A percentile compares a stretch with the other conserved stretches of the same genome.
phyloP scores from a whole-genome alignment of 1,284 basidiomycete species.

The Taiwanofungus camphoratus region DNA sequence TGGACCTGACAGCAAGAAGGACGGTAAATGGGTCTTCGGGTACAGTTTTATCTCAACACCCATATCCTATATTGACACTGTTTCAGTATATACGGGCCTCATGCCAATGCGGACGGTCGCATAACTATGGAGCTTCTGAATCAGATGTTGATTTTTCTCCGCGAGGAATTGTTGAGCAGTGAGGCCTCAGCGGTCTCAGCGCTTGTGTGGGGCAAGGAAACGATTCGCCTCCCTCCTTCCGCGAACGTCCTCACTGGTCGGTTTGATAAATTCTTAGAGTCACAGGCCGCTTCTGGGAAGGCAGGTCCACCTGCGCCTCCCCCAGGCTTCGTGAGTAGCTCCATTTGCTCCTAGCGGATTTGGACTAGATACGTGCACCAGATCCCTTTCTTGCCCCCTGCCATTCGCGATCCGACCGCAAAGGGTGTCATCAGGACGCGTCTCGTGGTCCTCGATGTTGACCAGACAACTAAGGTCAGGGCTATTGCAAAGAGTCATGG shows the following conservation, averaged over 20 bases:
- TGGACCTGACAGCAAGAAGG: neutral
- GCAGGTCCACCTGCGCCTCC: neutral
- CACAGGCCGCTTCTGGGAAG: too few relatives aligned
- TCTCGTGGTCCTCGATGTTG: neutral
- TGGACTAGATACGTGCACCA: neutral
- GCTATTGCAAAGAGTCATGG: neutral
- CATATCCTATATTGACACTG: neutral
- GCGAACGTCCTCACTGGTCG: neutral
- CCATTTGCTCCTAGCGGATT: neutral
- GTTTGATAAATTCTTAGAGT: neutral
- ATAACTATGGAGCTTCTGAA: neutral
- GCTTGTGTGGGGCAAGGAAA: neutral
- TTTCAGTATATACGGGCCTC: neutral
- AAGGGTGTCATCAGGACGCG: neutral
- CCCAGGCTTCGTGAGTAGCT: neutral
- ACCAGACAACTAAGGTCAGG: neutral
- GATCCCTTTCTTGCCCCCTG: neutral
- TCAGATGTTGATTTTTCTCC: neutral
- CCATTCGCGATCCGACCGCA: neutral
- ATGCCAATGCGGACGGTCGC: neutral
- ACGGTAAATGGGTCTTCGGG: neutral
- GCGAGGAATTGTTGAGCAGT: neutral
- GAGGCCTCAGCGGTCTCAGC: neutral
- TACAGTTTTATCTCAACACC: neutral
- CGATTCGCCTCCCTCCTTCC: neutral